Percentiles rank a stretch among this genome's conserved stretches.
Evolutionary conservation across 257 asterid species (phyloP).

Genomic region (Penstemon newberryi): DNA sequence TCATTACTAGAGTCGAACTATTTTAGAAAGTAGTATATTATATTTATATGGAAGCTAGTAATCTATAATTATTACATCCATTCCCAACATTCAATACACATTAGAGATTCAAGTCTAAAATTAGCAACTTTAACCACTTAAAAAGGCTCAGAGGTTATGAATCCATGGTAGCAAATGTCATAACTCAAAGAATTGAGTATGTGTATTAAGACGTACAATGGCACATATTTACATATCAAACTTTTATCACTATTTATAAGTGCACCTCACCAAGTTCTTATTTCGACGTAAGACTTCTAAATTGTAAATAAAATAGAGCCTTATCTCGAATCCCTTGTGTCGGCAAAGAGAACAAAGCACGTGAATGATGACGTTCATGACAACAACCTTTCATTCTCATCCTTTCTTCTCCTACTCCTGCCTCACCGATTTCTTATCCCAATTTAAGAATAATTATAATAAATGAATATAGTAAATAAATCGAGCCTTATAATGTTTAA

Average conservation of each 20-base stretch:
- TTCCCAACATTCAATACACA: background rate
- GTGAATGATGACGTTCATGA: too few relatives aligned
- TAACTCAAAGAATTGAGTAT: background rate
- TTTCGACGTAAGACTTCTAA: too few relatives aligned
- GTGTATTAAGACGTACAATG: constrained; percentile 1
- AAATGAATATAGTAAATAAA: background rate
- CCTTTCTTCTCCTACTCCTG: background rate
- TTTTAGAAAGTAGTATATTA: background rate
- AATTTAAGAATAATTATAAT: background rate
- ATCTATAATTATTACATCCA: background rate
- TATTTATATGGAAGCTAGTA: background rate
- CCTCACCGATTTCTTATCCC: constrained; percentile 8
- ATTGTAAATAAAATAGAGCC: too few relatives aligned
- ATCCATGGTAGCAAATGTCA: background rate
- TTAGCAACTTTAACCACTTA: background rate
- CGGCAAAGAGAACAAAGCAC: too few relatives aligned
- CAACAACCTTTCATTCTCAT: too few relatives aligned
- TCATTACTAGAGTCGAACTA: background rate
- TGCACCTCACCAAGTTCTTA: too few relatives aligned
- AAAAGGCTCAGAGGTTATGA: background rate
- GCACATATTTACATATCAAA: background rate
- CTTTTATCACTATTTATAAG: background rate
- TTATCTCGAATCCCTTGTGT: too few relatives aligned
- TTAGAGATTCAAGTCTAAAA: background rate
- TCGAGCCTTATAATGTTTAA: background rate